These are phyloP conservation scores for Eutrema japonicum DNA, from an alignment of 345 rosid species.

Conservation along the genomic window DNA sequence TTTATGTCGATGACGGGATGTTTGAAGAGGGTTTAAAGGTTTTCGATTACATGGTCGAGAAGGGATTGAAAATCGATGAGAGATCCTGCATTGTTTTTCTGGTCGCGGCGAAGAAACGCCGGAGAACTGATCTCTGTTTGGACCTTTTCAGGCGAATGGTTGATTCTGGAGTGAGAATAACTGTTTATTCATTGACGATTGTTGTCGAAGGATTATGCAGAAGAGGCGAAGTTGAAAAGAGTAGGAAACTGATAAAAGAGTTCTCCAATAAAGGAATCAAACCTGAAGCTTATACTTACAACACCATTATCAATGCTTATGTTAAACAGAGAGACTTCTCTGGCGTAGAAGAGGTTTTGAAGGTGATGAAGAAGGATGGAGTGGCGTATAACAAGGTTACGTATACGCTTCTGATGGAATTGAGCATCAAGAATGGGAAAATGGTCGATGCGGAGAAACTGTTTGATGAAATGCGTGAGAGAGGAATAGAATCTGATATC, in stretches of 20 bases:
- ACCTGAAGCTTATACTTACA: slow-evolving; percentile 70
- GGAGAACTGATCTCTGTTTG: slow-evolving; percentile 54
- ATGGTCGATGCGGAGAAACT: slow-evolving; percentile 59
- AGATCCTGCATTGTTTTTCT: slow-evolving; percentile 78
- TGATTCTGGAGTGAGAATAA: slow-evolving; percentile 52
- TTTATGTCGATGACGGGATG: slow-evolving; percentile 65
- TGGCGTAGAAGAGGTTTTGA: slow-evolving; percentile 59
- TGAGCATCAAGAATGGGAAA: slow-evolving; percentile 49
- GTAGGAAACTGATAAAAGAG: slow-evolving; percentile 56
- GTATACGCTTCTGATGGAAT: slow-evolving; percentile 59
- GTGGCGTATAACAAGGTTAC: slow-evolving; percentile 64
- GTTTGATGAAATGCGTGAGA: slow-evolving; percentile 79
- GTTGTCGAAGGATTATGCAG: slow-evolving; percentile 70
- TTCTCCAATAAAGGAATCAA: slow-evolving; percentile 56
- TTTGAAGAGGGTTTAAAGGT: slow-evolving; percentile 60
- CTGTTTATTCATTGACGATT: slow-evolving; percentile 69
- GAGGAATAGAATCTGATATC: slow-evolving; percentile 56
- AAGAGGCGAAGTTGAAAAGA: slow-evolving; percentile 59
- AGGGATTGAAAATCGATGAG: slow-evolving; percentile 59
- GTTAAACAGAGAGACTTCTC: slow-evolving; percentile 54
- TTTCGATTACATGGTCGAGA: slow-evolving; percentile 61
- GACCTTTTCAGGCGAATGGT: slow-evolving; percentile 62
- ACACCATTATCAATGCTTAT: slow-evolving; percentile 67
- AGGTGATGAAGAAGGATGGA: slow-evolving; percentile 59
- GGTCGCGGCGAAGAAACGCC: slow-evolving; percentile 63